These are phyloP conservation scores for Tylopilus sp. DNA, from an alignment of 768 basidiomycete genomes.

Conservation along the genomic window DNA sequence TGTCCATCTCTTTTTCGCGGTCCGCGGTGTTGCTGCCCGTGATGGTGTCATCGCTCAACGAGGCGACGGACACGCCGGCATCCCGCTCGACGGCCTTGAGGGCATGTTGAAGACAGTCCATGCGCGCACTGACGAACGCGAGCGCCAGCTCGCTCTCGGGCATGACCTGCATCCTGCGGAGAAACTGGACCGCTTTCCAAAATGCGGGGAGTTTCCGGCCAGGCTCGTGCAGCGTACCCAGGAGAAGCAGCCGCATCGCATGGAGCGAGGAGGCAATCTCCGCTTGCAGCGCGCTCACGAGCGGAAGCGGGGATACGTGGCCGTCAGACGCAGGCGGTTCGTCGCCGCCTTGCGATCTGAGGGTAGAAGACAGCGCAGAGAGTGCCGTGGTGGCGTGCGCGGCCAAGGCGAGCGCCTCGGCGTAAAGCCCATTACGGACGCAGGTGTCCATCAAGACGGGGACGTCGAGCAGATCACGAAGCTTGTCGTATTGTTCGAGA, in stretches of 20 bases:
- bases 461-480: slow-evolving; percentile 87
- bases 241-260: slow-evolving; percentile 72
- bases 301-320: slow-evolving; percentile 17
- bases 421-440: slow-evolving; percentile 88
- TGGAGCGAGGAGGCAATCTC: slow-evolving; percentile 65
- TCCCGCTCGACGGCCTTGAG: slow-evolving; percentile 51
- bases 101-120: slow-evolving; percentile 55
- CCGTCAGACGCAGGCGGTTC: slow-evolving; percentile 46
- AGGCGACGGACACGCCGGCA: slow-evolving; percentile 33
- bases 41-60: slow-evolving; percentile 12
- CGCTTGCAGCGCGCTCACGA: slow-evolving; percentile 50
- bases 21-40: slow-evolving; percentile 24
- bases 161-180: slow-evolving; percentile 75
- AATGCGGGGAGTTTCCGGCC: slow-evolving; percentile 81
- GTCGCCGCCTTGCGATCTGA: slow-evolving; percentile 29
- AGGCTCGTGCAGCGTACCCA: slow-evolving; percentile 76
- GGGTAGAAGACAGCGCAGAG: slow-evolving; percentile 34
- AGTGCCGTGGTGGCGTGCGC: slow-evolving; percentile 61
- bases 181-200: slow-evolving; percentile 86
- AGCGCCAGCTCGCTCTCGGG: slow-evolving; percentile 79
- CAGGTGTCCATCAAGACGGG: slow-evolving; percentile 91
- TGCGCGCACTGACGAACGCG: slow-evolving; percentile 75
- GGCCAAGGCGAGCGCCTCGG: slow-evolving; percentile 85
- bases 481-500: slow-evolving; percentile 92
- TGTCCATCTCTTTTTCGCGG: slow-evolving; percentile 46